Evolutionary conservation across 805 yeast genomes (phyloP), one percentile per base, ranked within the genome.

Genomic region (Pichia exigua): DNA sequence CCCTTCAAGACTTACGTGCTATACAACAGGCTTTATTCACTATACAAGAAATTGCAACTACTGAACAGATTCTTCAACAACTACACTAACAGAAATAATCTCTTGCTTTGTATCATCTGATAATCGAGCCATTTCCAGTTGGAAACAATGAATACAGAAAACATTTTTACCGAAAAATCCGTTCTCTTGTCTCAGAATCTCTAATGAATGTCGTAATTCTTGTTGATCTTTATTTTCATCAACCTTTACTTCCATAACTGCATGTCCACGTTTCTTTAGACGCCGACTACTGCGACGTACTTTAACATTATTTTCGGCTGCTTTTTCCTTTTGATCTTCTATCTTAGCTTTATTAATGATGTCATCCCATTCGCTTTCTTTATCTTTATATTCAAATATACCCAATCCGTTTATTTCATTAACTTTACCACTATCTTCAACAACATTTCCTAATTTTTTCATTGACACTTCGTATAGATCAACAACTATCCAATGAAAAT

Each of bases 401-500:
- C 47, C 48, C 11, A 43, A 21, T 18, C 44, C 45, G 7, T 32
- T 20, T 4, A 27, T 10, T 17, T 26, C 40, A 7, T 32, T 17
- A 12, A 4, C 24, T 3, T 18, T 20, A 3, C 18, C 15, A 10
- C 40, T 13, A 15, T 20, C 15, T 15, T 20, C 20, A 17, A 26
- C 20, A 17, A 47, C 49, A 27, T 41, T 45, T n/a, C 46, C 46
- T 13, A 57, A 17, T 17, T 59, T 54, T 43, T 55, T 53, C 47
- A 60, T 48, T 9, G 49, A 50, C n/a, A 46, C 51, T 2, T 39
- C 18, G 47, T 52, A 55, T 32, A 60, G 44, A 49, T 65, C 72
- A 42, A 75, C 61, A 41, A 72, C 69, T 53, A 77, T 65, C 70
- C 78, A 78, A 51, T 73, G 73, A 59, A 74, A 75, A 20, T 75